A percentile compares a stretch with the other conserved stretches of the same genome.
Conservation (phyloP, 2,329 filamentous ascomycete genomes). For the Blumeriella jaapii region DNA sequence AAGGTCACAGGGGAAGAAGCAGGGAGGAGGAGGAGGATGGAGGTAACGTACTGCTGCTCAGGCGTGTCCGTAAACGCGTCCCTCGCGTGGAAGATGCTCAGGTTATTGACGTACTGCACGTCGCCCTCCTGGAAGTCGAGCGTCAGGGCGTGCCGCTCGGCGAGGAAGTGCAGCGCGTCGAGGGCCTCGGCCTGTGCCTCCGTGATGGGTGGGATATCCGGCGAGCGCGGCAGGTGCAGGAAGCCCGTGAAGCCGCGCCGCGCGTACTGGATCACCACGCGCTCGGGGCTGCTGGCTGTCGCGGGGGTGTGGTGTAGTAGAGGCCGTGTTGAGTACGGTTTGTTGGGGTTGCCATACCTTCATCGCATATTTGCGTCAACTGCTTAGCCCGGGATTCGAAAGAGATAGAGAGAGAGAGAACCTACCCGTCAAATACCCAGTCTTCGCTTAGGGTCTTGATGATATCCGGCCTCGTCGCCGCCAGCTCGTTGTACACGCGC, state of each 20-base stretch:
- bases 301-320: slow-evolving; percentile 44
- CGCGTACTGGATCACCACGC: slow-evolving; percentile 48
- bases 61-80: slow-evolving; percentile 31
- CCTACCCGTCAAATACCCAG: slow-evolving; percentile 34
- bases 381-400: neutral
- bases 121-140: slow-evolving; percentile 32
- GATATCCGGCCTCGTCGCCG: slow-evolving; percentile 38
- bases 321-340: slow-evolving; percentile 37
- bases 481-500: slow-evolving; percentile 44
- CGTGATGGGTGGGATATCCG: slow-evolving; percentile 41
- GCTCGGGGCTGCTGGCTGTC: slow-evolving; percentile 35
- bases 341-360: slow-evolving; percentile 39
- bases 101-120: slow-evolving; percentile 36
- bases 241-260: slow-evolving; percentile 48
- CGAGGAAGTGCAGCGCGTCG: slow-evolving; percentile 34
- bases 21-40: too few relatives aligned
- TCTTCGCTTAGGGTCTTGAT: slow-evolving; percentile 37
- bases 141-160: slow-evolving; percentile 28
- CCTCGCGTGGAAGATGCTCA: slow-evolving; percentile 35
- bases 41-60: slow-evolving; percentile 24
- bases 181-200: slow-evolving; percentile 35
- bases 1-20: too few relatives aligned
- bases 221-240: slow-evolving; percentile 39
- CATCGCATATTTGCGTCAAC: neutral
- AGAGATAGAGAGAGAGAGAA: neutral